Percentiles rank a stretch among this genome's conserved stretches.
These are phyloP conservation scores for Leccinum rimulosum DNA, from an alignment of 768 basidiomycete genomes.

Conservation along the genomic window DNA sequence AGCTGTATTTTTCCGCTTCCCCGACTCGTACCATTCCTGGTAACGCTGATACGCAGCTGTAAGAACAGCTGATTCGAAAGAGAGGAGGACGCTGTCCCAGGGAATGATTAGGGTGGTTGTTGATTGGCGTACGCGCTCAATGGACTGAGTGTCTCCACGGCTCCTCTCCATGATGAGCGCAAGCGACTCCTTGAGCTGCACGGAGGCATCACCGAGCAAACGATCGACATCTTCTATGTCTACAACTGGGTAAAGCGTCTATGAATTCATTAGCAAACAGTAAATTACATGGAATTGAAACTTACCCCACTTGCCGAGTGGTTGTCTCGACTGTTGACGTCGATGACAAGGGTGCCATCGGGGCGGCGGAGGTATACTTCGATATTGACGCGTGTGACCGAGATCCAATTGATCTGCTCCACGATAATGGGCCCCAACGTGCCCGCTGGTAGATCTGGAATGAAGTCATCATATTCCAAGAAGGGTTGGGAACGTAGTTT, in stretches of 20 bases:
- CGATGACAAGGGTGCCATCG: not conserved
- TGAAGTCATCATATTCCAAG: too few species aligned
- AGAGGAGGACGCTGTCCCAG: not conserved
- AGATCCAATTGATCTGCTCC: too few species aligned
- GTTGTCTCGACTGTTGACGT: not conserved
- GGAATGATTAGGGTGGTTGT: not conserved
- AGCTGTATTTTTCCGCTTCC: too few species aligned
- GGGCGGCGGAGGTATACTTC: too few species aligned
- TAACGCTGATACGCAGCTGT: not conserved
- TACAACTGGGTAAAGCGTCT: not conserved
- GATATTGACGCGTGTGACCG: too few species aligned
- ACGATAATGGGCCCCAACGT: too few species aligned
- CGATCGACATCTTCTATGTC: not conserved
- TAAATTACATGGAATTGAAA: not conserved
- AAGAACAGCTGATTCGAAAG: not conserved
- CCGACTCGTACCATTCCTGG: too few species aligned
- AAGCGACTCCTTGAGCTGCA: not conserved
- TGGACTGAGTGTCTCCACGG: not conserved
- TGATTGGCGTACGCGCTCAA: not conserved
- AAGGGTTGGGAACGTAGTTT: too few species aligned
- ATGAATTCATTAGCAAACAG: not conserved
- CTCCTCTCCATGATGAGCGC: not conserved
- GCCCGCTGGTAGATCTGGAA: too few species aligned
- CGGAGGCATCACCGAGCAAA: not conserved
- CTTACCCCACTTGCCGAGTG: not conserved